Evolutionary conservation across 1,284 basidiomycete genomes (phyloP), one percentile per base, ranked within the genome.

Genomic region (Laetiporus sulphureus): DNA sequence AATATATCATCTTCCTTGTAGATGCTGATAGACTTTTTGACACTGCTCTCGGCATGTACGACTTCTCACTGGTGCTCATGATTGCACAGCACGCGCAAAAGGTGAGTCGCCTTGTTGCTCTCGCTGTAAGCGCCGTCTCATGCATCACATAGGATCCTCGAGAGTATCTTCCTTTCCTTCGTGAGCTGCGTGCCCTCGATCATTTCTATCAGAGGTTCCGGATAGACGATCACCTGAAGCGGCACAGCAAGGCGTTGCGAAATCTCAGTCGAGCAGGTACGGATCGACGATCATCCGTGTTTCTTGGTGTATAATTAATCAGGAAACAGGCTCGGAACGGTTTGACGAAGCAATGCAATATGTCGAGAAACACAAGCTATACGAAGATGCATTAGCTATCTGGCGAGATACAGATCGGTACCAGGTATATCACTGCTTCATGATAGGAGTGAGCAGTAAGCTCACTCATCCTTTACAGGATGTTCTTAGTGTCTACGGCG

Each of bases 1-100:
- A 95, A 61, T 99, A 99, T 58, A 87, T 99, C 61, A 96, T 99
- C 61, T 99, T 98, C 73, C 76, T 99, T 23, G 91, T 92, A 13
- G 92, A 98, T 57, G 91, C 93, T 0, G 83, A 99, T 55, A 77
- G 76, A 48, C 74, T 99, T 2, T 99, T 94, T 66, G 83, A 98
- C 59, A 88, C 89, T 4, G 96, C 96, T 1, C 74, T 99, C 19
- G 95, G 96, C 19, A 98, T 98, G 92, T 99, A 99, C 63, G 92
- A 99, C 63, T 97, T 99, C 65, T 83, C 88, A 18, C 71, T 99
- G 2, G 94, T 97, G 2, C 71, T 99, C 24, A 84, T 99, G 82
- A 79, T 99, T 27, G 95, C 96, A 1, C 96, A 99, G 61, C 89
- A 98, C 56, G 90, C 94, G 25, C 93, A 97, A 62, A 95, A 94